Evolutionary conservation across 306 rosid species (phyloP), one percentile per base, ranked within the genome.

Genomic region (Styphnolobium japonicum): DNA sequence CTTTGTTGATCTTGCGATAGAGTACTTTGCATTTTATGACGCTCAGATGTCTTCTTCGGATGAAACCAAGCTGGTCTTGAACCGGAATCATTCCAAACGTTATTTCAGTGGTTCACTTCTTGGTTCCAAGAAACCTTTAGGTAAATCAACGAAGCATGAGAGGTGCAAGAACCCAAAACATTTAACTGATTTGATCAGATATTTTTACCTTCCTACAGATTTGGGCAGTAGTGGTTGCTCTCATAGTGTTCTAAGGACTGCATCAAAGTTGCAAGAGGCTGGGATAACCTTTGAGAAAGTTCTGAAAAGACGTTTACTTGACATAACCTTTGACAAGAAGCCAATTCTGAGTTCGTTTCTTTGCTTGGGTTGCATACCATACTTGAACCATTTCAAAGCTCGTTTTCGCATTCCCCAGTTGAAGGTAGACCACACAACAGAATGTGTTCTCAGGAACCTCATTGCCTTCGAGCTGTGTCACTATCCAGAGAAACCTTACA

Each of bases 401-500:
- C 67, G 57, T n/a, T 61, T 89, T 0, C 42, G 61, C 22, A 39
- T 88, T 4, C 87, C 91, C 0, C 72, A 56, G 3, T 51, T 88
- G 55, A 73, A 48, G 4, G 75, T 87, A 0, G 84, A 85, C 10
- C 71, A 84, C 75, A 67, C 71, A 8, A 87, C 90, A 0, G 91
- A 87, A 46, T 81, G 87, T 33, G 34, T 87, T n/a, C 36, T 87
- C 0, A 46, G 93, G 63, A 90, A 90, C 60, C 78, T 90, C 1
- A 85, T 88, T 67, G 91, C 95, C 1, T 55, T 90, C 14, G 92
- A 88, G 77, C 92, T 83, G 64, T 87, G 92, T 37, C 81, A 85
- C 43, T 87, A 89, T 19, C 88, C 91, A 0, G 19, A 64, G 0
- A 15, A 80, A 0, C 76, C 89, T 14, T 82, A 87, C 11, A 69